Evolutionary conservation across 805 yeast species (phyloP).

Genomic region (Metschnikowia cerradonensis): DNA sequence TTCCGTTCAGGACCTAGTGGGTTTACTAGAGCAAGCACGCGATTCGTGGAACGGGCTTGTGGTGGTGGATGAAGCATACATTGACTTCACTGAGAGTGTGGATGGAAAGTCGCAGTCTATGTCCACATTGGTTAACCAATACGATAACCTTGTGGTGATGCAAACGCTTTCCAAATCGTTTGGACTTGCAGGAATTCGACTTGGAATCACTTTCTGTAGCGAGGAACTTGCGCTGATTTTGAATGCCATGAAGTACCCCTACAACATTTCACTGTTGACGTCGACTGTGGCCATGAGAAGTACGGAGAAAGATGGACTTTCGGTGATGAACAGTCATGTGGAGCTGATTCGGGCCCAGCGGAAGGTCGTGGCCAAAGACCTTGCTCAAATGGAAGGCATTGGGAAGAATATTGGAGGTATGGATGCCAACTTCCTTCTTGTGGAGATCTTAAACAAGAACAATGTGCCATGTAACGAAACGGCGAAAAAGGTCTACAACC

Average conservation of each 20-base stretch:
- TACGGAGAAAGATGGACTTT: conserved; percentile 53
- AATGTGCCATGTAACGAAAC: conserved; percentile 64
- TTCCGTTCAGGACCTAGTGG: conserved; percentile 30
- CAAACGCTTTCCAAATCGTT: conserved; percentile 94
- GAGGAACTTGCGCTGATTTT: conserved; percentile 59
- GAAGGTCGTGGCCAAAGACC: conserved; percentile 44
- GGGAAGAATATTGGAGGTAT: conserved; percentile 77
- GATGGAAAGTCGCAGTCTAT: conserved; percentile 49
- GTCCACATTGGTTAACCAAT: conserved; percentile 73
- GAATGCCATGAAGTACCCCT: conserved; percentile 94
- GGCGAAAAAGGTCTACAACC: conserved; percentile 64
- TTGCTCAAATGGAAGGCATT: conserved; percentile 57
- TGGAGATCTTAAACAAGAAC: conserved; percentile 59
- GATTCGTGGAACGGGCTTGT: conserved; percentile 69
- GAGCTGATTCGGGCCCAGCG: conserved; percentile 53
- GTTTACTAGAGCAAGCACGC: conserved; percentile 45
- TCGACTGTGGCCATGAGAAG: conserved; percentile 75
- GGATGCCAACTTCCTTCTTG: conserved; percentile 80
- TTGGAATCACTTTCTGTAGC: conserved; percentile 75
- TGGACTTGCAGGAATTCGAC: conserved; percentile 91
- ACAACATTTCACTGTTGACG: conserved; percentile 82
- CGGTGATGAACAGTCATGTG: conserved; percentile 55
- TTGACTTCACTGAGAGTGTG: conserved; percentile 57
- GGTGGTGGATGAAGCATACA: conserved; percentile 91
- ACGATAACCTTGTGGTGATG: conserved; percentile 79